Evolutionary conservation across 2,329 filamentous ascomycete genomes (phyloP), one percentile per base, ranked within the genome.

Genomic region (Emmonsia crescens): DNA sequence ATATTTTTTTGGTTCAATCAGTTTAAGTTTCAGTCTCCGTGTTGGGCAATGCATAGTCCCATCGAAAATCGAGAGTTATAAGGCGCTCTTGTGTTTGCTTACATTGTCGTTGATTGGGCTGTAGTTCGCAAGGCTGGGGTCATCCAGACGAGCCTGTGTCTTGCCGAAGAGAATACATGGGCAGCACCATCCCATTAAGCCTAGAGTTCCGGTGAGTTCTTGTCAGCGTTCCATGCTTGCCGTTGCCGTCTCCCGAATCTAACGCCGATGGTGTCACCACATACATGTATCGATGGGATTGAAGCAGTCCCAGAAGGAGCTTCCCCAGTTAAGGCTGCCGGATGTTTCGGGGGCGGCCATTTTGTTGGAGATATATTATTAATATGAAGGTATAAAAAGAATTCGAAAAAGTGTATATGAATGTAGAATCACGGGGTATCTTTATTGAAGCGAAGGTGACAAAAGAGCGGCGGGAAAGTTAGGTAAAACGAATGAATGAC

Each of bases 61-160:
- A n/a, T 49, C 1, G 10, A 36, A n/a, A 16, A 9, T 12, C 19
- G 31, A 42, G 38, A 12, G 46, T 12, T 27, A 36, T 38, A 38
- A 36, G 19, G 10, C 12, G 19, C 12, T 24, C 24, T 12, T 12
- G 2, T 55, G 52, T n/a, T 33, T 36, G n/a, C 55, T 52, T 51
- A 61, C 60, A 55, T 61, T 61, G 16, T 61, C 60, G 27, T 61
- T 61, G 55, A 61, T 33, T 27, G 60, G 60, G 29, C 60, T 61
- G 44, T 52, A 61, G 44, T 61, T 55, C 16, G 46, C 19, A 14
- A 61, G 55, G 19, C 8, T 58, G 16, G 60, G 54, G 44, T 61
- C 60, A 0, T 57, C 33, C 14, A 57, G 24, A 40, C 60, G 60
- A 44, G 60, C 54, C 33, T 61, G 60, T 16, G 60, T 61, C 44